Conservation (phyloP, 495 filamentous ascomycete genomes). For the Podospora australis region DNA sequence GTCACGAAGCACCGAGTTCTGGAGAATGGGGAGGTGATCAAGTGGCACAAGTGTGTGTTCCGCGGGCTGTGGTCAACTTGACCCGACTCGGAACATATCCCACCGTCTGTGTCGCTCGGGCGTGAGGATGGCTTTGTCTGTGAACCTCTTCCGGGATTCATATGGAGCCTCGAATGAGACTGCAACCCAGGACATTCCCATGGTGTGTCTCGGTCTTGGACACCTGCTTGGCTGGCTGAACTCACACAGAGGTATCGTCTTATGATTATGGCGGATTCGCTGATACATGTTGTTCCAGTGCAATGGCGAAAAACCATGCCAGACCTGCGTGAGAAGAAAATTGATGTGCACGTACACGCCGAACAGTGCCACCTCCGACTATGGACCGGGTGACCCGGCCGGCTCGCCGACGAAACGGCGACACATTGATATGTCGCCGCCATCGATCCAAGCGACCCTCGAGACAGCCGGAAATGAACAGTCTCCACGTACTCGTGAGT, state of each 20-base stretch:
- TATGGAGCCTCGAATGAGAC: too few relatives aligned
- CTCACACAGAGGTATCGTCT: too few relatives aligned
- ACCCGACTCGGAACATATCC: neutral
- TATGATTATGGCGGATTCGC: slow-evolving; percentile 4
- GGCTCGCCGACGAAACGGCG: slow-evolving; percentile 43
- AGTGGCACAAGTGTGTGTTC: slow-evolving; percentile 21
- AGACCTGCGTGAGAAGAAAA: slow-evolving; percentile 55
- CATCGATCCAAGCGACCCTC: slow-evolving; percentile 14
- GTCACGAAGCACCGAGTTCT: slow-evolving; percentile 20
- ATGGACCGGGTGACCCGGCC: slow-evolving; percentile 26
- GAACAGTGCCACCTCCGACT: slow-evolving; percentile 25
- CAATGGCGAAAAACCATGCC: slow-evolving; percentile 64
- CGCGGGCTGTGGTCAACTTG: neutral
- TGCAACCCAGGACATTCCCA: neutral
- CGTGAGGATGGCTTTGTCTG: too few relatives aligned
- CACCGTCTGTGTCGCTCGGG: too few relatives aligned
- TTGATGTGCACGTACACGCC: slow-evolving; percentile 47
- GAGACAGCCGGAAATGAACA: slow-evolving; percentile 14
- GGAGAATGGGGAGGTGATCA: slow-evolving; percentile 1
- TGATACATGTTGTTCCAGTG: slow-evolving; percentile 40
- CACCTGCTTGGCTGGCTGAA: too few relatives aligned
- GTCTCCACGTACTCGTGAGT: slow-evolving; percentile 11
- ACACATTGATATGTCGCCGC: slow-evolving; percentile 33
- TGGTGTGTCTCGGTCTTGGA: neutral
- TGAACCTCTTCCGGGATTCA: too few relatives aligned